These are phyloP conservation scores for Schizophyllum amplum DNA, from an alignment of 1,284 basidiomycete genomes.

Conservation along the genomic window DNA sequence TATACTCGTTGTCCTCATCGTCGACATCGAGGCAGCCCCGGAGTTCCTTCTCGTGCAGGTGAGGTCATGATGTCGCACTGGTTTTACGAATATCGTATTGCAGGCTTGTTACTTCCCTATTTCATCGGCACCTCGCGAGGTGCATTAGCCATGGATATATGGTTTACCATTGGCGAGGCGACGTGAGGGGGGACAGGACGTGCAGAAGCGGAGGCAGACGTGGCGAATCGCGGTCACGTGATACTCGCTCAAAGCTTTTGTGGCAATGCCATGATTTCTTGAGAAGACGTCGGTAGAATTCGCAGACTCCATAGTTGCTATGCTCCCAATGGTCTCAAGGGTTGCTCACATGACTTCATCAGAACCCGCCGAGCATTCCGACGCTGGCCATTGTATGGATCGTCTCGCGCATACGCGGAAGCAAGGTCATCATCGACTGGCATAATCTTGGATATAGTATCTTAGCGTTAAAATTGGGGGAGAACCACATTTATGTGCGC, in stretches of 20 bases:
- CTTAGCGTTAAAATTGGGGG: slow-evolving; percentile 74
- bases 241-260: neutral
- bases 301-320: too few species aligned
- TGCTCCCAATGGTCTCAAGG: too few species aligned
- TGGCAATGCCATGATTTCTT: neutral
- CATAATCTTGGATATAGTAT: slow-evolving; percentile 97
- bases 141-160: too few species aligned
- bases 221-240: too few species aligned
- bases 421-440: slow-evolving; percentile 96
- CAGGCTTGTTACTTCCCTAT: too few species aligned
- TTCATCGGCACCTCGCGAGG: too few species aligned
- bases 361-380: slow-evolving; percentile 97
- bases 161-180: too few species aligned
- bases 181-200: too few species aligned
- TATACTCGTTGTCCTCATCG: slow-evolving; percentile 57
- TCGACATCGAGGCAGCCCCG: slow-evolving; percentile 59
- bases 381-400: slow-evolving; percentile 84
- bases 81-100: too few species aligned
- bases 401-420: slow-evolving; percentile 57
- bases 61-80: slow-evolving; percentile 16
- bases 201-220: too few species aligned
- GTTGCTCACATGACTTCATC: neutral
- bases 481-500: slow-evolving; percentile 59
- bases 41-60: slow-evolving; percentile 91
- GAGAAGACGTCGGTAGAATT: too few species aligned